Evolutionary conservation across 1,139 yeast species (phyloP), one percentile per base, ranked within the genome.

Genomic region (Arxiozyma bovina): DNA sequence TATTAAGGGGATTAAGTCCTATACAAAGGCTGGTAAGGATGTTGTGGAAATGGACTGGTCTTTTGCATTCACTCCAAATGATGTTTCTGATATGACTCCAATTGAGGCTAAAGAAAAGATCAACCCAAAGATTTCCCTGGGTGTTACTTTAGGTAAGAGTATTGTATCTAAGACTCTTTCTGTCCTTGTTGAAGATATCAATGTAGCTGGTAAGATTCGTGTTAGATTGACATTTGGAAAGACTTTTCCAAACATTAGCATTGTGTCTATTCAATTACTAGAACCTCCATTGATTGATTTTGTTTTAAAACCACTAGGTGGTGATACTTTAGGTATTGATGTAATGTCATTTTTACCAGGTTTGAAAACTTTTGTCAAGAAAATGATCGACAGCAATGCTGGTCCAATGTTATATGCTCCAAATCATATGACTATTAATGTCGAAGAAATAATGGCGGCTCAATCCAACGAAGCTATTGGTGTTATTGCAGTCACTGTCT

Each of bases 351-450:
- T 85, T 61, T 78, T 87, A 60, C 95, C 95, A 4, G 93, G 93
- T 57, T 79, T 87, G 65, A 78, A 88, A 42, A 74, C 82, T n/a
- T 82, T 85, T 64, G 90, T 87, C 54, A 85, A 83, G 59, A 77
- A 80, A 48, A 76, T 84, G 67, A 81, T 86, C 64, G 86, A 85
- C 68, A 73, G 87, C 45, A 83, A 74, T 61, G 82, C 82, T 66
- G 83, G 87, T 54, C 93, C 94, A 52, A 71, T 85, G 83, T 71
- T 86, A 59, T 85, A 86, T 68, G 89, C 90, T n/a, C 95, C 95
- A 61, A 86, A 86, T 68, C 83, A 87, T 53, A 71, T 85, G 53
- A 93, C 85, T 66, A 72, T 87, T 57, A 83, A 85, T 63, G 85
- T 86, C 47, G 89, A 82, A 66, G 90, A 83, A 57, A 69, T 85